Evolutionary conservation across 495 filamentous ascomycete genomes (phyloP), one percentile per base, ranked within the genome.

Genomic region (Rhizodiscina lignyota): DNA sequence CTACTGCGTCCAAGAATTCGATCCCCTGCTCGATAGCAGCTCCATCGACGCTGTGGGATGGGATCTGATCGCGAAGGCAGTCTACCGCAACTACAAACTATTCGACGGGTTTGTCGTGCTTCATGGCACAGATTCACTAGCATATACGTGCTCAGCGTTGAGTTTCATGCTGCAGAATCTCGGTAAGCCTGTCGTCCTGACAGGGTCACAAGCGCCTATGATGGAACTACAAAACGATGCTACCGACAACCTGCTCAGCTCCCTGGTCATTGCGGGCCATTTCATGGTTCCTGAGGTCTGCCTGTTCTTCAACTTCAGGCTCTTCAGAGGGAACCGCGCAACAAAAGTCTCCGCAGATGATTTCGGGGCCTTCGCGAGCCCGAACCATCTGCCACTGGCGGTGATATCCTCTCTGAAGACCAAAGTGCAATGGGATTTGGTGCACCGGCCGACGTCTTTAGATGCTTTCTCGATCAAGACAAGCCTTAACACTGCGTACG

Each of bases 201-300:
- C 84, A 6, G 87, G 85, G 0, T 84, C 83, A 1, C 89, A 97
- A 58, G 79, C 85, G 0, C 81, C 84, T 17, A 97, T 97, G 67
- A 73, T 87, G 19, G 77, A 86, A 35, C 68, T 94, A 15, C 84
- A 94, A 51, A 92, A 77, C 24, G 89, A 97, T 56, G 89, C 89
- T 4, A 82, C 83, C n/a, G 86, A 94, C 56, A 97, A 97, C 47
- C 63, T 97, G 11, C 76, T 97, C 8, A 81, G 83, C 19, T 84
- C 83, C 16, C 64, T 96, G 36, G 86, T 94, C 49, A 81, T 97
- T 40, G 89, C 89, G 4, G 87, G 86, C 31, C 89, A 91, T 37
- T 97, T 94, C 56, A 81, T 84, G 61, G 85, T 97, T 42, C 86
- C 89, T 0, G 89, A 97, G 52, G 86, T 97, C 21, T 87, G 83